Evolutionary conservation across 169 alveolate genomes (phyloP).

Genomic region (Plasmodium vivax): DNA sequence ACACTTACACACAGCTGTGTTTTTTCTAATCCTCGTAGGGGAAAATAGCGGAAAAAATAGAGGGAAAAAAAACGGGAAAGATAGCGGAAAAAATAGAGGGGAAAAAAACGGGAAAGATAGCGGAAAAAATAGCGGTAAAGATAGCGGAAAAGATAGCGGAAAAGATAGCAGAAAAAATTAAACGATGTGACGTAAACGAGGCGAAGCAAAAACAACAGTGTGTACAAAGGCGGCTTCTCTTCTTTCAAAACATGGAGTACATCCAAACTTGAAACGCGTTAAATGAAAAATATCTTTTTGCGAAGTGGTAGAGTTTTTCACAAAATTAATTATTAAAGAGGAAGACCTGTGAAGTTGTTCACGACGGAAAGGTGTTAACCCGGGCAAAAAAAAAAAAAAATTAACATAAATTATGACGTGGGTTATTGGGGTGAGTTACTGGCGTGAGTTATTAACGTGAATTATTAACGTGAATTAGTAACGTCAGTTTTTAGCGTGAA

Average conservation of each 20-base stretch:
- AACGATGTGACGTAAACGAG: not conserved
- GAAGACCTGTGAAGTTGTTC: conserved; percentile 5
- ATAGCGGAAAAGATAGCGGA: not conserved
- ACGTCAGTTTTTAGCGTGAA: not conserved
- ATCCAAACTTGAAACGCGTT: conserved; percentile 5
- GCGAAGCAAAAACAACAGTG: not conserved
- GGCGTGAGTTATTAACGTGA: not conserved
- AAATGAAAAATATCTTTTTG: conserved; percentile 26
- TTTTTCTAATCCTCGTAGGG: conserved; percentile 1
- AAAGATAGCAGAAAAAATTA: not conserved
- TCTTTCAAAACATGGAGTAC: conserved; percentile 10
- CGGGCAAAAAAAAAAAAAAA: conserved; percentile 20
- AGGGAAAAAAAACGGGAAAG: no score
- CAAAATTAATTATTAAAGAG: conserved; percentile 10
- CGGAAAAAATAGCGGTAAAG: not conserved
- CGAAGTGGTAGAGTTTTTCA: not conserved
- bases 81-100: no score
- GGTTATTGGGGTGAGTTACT: not conserved
- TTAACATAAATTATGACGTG: not conserved
- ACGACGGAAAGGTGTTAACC: conserved; percentile 8
- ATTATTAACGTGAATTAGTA: not conserved
- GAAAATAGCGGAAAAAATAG: not conserved
- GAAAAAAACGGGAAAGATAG: not conserved
- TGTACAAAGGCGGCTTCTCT: conserved; percentile 9
- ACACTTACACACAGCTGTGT: conserved; percentile 35